phyloP scores from a whole-genome alignment of 768 basidiomycete genomes.

The Boletus bicolor region DNA sequence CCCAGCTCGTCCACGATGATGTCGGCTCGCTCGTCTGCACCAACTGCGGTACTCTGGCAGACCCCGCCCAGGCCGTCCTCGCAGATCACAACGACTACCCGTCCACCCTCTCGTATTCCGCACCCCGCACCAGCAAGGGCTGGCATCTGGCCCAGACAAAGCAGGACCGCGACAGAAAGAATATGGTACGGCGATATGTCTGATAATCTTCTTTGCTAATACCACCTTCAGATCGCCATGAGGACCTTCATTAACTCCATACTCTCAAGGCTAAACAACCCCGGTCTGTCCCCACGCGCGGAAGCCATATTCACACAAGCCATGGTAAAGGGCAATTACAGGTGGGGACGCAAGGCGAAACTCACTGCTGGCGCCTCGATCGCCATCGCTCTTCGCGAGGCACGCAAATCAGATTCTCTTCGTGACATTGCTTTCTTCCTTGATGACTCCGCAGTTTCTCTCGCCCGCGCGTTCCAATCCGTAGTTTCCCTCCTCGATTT shows the following conservation, averaged over 20 bases:
- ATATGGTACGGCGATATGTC: conserved; percentile 45
- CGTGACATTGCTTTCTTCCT: conserved; percentile 67
- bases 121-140: conserved; percentile 46
- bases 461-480: conserved; percentile 55
- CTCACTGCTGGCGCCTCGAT: conserved; percentile 66
- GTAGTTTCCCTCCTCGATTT: conserved; percentile 53
- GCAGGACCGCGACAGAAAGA: conserved; percentile 60
- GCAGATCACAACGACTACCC: conserved; percentile 41
- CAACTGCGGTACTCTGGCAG: conserved; percentile 65
- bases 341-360: conserved; percentile 76
- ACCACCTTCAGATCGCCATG: conserved; percentile 52
- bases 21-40: conserved; percentile 64
- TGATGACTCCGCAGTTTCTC: conserved; percentile 45
- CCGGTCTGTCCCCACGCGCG: conserved; percentile 64
- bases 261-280: conserved; percentile 52
- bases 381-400: conserved; percentile 68
- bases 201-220: conserved; percentile 12
- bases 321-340: conserved; percentile 54
- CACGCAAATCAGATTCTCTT: conserved; percentile 62
- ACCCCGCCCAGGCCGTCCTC: conserved; percentile 61
- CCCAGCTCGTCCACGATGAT: conserved; percentile 54
- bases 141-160: conserved; percentile 66
- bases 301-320: conserved; percentile 66
- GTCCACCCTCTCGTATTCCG: conserved; percentile 39
- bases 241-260: conserved; percentile 60